A percentile compares a stretch with the other conserved stretches of the same genome.
phyloP scores from a whole-genome alignment of 257 asterid genomes.

The Jacaranda copaia region DNA sequence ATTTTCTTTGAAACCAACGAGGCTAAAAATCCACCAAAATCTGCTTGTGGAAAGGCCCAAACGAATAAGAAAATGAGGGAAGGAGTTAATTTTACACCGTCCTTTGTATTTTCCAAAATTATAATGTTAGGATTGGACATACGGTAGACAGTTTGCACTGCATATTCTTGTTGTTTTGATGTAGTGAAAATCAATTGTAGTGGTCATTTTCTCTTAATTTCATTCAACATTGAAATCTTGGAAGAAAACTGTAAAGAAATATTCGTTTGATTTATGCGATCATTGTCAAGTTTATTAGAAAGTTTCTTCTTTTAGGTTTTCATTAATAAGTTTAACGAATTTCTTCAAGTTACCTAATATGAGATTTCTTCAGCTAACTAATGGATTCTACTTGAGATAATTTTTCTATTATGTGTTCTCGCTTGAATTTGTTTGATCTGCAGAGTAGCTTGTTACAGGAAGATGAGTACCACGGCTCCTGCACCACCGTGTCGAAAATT shows the following conservation, averaged over 20 bases:
- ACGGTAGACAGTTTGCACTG: background rate
- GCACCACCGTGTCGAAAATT: constrained; percentile 70
- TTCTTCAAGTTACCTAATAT: background rate
- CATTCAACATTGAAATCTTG: background rate
- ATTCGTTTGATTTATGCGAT: background rate
- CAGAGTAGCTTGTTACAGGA: constrained; percentile 60
- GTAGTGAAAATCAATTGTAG: background rate
- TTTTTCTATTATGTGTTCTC: background rate
- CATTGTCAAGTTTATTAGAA: background rate
- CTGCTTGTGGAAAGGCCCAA: background rate
- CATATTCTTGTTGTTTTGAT: background rate
- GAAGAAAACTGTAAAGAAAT: background rate
- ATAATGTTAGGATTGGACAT: background rate
- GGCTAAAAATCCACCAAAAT: background rate
- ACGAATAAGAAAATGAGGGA: background rate
- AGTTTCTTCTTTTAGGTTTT: background rate
- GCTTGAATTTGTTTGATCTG: constrained; percentile 31
- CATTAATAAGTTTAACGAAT: background rate
- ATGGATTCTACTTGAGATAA: background rate
- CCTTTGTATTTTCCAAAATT: background rate
- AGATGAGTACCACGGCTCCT: constrained; percentile 62
- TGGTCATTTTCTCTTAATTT: background rate
- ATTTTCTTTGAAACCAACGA: background rate
- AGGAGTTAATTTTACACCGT: background rate
- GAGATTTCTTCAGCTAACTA: background rate